Evolutionary conservation across 129 eudicot genomes (phyloP).

Genomic region (Smallanthus sonchifolius): DNA sequence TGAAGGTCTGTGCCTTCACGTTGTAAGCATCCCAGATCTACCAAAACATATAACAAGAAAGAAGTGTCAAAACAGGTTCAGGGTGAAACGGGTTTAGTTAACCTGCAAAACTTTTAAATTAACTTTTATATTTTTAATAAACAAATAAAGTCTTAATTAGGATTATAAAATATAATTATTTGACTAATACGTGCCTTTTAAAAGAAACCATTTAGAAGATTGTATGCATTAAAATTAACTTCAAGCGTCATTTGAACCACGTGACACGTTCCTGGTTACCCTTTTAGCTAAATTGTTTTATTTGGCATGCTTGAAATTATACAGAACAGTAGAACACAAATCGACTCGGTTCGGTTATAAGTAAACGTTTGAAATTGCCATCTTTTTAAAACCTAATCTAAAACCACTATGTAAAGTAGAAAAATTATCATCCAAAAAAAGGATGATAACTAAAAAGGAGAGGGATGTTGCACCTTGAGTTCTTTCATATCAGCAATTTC

Average conservation of each 20-base stretch:
- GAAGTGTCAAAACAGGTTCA: neutral
- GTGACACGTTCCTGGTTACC: neutral
- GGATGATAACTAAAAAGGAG: neutral
- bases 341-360: too few relatives aligned
- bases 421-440: neutral
- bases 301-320: neutral
- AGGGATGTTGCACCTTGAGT: conserved; percentile 41
- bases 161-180: neutral
- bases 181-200: neutral
- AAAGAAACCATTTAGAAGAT: neutral
- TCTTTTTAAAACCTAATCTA: neutral
- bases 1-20: conserved; percentile 83
- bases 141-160: neutral
- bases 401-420: neutral
- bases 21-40: conserved; percentile 92
- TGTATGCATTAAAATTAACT: neutral
- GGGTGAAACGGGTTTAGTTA: neutral
- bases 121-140: neutral
- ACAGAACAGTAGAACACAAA: neutral
- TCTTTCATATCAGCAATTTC: conserved; percentile 80
- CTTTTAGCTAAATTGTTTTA: neutral
- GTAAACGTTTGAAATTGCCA: neutral
- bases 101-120: neutral
- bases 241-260: neutral
- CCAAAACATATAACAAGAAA: neutral